phyloP scores from a whole-genome alignment of 306 rosid genomes.

The Cicer judaicum region DNA sequence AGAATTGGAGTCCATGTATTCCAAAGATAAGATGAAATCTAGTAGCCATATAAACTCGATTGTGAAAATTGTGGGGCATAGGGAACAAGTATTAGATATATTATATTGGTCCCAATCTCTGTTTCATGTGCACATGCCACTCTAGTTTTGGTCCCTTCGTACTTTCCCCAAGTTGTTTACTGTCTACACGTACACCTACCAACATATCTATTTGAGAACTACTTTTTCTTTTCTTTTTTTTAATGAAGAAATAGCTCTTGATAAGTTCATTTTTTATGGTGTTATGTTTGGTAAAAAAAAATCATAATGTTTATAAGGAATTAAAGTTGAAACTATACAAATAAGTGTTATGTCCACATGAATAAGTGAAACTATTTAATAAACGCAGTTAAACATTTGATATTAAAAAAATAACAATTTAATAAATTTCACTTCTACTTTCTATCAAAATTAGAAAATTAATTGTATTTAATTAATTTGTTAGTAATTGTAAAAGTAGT shows the following conservation, averaged over 20 bases:
- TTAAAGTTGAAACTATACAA: no score
- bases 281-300: no score
- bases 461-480: no score
- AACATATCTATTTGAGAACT: background rate
- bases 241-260: background rate
- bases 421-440: no score
- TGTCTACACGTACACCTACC: constrained; percentile 46
- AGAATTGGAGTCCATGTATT: background rate
- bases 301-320: no score
- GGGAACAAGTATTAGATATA: constrained; percentile 22
- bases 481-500: no score
- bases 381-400: no score
- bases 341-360: no score
- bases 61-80: constrained; percentile 40
- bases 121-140: constrained; percentile 51
- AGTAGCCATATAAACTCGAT: constrained; percentile 42
- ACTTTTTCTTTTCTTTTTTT: background rate
- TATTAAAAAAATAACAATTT: no score
- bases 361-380: no score
- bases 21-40: constrained; percentile 46
- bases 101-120: constrained; percentile 54
- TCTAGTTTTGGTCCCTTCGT: constrained; percentile 48
- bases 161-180: constrained; percentile 48
- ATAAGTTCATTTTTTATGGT: background rate
- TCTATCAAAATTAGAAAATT: no score